These are phyloP conservation scores for Sporothrix phasma DNA, from an alignment of 2,329 filamentous ascomycete species.

Conservation along the genomic window DNA sequence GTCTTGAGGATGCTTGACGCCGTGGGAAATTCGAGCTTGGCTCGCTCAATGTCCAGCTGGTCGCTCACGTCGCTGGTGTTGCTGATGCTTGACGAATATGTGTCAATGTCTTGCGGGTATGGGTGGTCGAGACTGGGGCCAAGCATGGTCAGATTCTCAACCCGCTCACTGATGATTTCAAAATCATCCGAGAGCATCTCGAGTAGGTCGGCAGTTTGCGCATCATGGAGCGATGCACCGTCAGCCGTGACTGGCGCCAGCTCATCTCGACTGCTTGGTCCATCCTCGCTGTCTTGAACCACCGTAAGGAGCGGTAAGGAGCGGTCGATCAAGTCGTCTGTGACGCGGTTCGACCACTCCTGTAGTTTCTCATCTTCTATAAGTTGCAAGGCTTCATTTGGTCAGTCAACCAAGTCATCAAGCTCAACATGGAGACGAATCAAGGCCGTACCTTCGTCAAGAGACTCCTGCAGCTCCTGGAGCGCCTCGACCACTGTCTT, in stretches of 20 bases:
- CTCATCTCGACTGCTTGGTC: not conserved
- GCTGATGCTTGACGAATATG: conserved; percentile 14
- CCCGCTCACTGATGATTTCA: conserved; percentile 6
- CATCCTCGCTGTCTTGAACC: not conserved
- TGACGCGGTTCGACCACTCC: not conserved
- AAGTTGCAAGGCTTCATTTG: conserved; percentile 7
- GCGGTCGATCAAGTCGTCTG: not conserved
- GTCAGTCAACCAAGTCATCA: not conserved
- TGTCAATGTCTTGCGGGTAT: conserved; percentile 16
- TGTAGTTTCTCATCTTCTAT: conserved; percentile 11
- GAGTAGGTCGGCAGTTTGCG: not conserved
- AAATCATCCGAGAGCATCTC: not conserved
- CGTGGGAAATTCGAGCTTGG: conserved; percentile 13
- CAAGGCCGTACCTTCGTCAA: conserved; percentile 17
- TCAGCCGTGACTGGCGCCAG: not conserved
- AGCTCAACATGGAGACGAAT: too few species aligned
- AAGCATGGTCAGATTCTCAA: conserved; percentile 15
- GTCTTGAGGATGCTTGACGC: conserved; percentile 16
- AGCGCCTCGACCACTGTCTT: conserved; percentile 12
- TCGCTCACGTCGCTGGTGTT: conserved; percentile 14
- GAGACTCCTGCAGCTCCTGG: conserved; percentile 9
- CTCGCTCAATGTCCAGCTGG: conserved; percentile 15
- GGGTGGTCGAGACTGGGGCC: conserved; percentile 16
- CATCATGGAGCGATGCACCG: not conserved
- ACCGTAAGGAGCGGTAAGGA: not conserved